Evolutionary conservation across 176 grass and related monocot species (phyloP).

Genomic region (Raddia guianensis): DNA sequence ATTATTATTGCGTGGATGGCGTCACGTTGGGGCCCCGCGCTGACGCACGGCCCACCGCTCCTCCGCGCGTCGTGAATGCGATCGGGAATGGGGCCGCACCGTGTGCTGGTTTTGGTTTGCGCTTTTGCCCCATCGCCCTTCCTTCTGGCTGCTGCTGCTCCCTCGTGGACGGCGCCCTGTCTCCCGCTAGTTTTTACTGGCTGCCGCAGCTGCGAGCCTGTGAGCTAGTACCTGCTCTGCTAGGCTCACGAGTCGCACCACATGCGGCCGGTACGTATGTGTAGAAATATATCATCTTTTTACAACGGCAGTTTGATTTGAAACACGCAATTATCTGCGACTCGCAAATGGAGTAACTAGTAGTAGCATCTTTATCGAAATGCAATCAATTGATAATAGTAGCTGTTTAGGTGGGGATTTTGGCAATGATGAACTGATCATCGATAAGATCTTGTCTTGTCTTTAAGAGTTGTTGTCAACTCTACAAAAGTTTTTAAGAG

Average conservation of each 20-base stretch:
- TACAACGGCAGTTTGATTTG: background rate
- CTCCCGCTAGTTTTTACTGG: background rate
- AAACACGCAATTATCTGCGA: no score
- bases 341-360: no score
- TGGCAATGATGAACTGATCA: no score
- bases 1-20: background rate
- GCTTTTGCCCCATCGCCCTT: constrained; percentile 23
- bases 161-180: constrained; percentile 5
- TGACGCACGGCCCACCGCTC: constrained; percentile 41
- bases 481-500: no score
- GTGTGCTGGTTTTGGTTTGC: background rate
- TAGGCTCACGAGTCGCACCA: background rate
- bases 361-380: no score
- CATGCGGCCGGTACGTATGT: background rate
- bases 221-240: no score
- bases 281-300: background rate
- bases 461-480: no score
- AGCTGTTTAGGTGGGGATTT: no score
- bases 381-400: no score
- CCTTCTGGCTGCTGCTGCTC: background rate
- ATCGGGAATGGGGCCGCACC: background rate
- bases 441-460: no score
- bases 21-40: background rate
- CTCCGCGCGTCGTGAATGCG: constrained; percentile 1
- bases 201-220: no score